phyloP scores from a whole-genome alignment of 2,329 filamentous ascomycete species.

The Mariannaea elegans region DNA sequence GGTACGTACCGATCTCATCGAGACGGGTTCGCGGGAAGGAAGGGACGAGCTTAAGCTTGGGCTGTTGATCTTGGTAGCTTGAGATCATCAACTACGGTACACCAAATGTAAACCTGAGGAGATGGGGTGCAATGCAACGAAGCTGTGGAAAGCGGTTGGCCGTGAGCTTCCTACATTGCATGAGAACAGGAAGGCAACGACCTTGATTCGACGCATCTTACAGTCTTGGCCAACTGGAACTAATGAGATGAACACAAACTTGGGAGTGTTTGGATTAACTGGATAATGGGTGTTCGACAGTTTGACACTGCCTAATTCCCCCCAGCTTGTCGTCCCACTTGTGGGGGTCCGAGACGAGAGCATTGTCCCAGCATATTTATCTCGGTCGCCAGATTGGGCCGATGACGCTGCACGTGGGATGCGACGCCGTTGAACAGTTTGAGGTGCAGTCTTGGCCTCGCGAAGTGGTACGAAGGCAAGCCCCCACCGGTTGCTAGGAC shows the following conservation, averaged over 20 bases:
- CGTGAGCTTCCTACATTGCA: no score
- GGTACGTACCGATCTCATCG: neutral
- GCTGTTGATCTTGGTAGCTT: neutral
- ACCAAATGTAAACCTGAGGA: neutral
- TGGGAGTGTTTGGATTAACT: no score
- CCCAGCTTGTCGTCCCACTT: no score
- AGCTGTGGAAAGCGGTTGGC: neutral
- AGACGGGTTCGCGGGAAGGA: neutral
- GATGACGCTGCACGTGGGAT: constrained; percentile 31
- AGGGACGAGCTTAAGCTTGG: neutral
- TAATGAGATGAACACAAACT: no score
- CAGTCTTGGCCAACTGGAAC: no score
- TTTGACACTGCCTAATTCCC: no score
- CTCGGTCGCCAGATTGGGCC: constrained; percentile 36
- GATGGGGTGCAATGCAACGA: neutral
- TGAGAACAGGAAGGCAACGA: no score
- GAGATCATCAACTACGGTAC: neutral
- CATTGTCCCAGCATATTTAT: neutral
- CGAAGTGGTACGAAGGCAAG: neutral
- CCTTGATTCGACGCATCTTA: no score
- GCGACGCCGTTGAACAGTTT: constrained; percentile 4
- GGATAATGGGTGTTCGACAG: no score
- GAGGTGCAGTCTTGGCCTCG: neutral
- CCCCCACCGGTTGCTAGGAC: neutral
- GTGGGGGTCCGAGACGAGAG: no score